These are phyloP conservation scores for Kwoniella heveanensis DNA, from an alignment of 768 basidiomycete genomes.

Conservation along the genomic window DNA sequence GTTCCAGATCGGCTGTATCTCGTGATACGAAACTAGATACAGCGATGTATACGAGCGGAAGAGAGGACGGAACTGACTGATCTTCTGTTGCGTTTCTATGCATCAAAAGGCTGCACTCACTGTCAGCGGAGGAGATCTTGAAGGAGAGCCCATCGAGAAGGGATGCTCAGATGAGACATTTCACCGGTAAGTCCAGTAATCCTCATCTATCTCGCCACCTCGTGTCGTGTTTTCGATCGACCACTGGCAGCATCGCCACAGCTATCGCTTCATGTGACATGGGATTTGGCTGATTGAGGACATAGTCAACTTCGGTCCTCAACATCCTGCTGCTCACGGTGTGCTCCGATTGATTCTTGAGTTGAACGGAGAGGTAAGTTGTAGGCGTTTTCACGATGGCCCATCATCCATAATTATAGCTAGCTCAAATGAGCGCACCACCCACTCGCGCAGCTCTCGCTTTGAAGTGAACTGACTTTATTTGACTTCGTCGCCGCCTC, in stretches of 20 bases:
- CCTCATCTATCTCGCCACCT: not conserved
- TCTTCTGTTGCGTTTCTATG: constrained; percentile 10
- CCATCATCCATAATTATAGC: no score
- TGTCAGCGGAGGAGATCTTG: constrained; percentile 77
- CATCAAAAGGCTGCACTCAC: constrained; percentile 63
- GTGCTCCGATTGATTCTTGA: constrained; percentile 97
- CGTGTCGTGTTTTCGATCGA: no score
- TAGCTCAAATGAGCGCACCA: no score
- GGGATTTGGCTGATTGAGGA: no score
- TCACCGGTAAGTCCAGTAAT: constrained; percentile 68
- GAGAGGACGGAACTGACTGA: not conserved
- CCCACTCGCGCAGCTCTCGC: no score
- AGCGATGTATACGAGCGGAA: not conserved
- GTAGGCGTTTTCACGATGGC: no score
- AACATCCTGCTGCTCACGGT: constrained; percentile 98
- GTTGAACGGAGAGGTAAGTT: constrained; percentile 80
- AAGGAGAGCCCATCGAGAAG: constrained; percentile 70
- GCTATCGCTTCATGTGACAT: no score
- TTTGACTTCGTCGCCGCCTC: not conserved
- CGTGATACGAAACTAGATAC: not conserved
- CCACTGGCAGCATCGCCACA: no score
- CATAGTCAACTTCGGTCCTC: constrained; percentile 93
- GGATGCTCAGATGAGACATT: constrained; percentile 85
- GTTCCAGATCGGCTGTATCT: no score
- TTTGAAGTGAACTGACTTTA: constrained; percentile 1